Base-by-base conservation (phyloP, 495 filamentous ascomycete genomes). In the Hypomontagnella submonticulosa region DNA sequence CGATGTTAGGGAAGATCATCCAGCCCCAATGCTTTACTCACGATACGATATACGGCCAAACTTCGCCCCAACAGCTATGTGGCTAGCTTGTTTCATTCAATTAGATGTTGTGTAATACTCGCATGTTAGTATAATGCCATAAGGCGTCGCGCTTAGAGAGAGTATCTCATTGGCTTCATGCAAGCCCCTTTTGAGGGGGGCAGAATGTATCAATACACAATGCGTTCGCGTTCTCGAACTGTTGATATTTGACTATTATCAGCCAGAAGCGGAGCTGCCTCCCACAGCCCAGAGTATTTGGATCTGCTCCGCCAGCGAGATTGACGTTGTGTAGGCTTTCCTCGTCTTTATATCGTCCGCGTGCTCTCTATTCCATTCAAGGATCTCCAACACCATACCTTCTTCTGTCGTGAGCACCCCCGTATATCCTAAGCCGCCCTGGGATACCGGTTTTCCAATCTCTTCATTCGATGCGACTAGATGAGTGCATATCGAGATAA, bases 401-500 rank as follows among this genome's bases (percentile, higher is more conserved):
- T 86, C 79, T 7, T 86, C 60, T 6, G 83, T 86, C 0, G 77
- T 84, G 16, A 87, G 33, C 0, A 84, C 76, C 1, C 82, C 75
- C 0, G 65, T 52, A 66, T 85, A 87, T 4, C 83, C 85, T 19
- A 88, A 49, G 1, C 84, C 84, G 4, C 85, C 85, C 15, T 75
- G 38, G 15, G 73, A 72, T 0, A 83, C 79, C 1, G 76, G 59
- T 66, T 73, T 74, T 23, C 76, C 70, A 3, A 77, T 80, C 6
- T 76, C 76, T 0, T 73, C 71, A 61, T 86, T 80, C 23, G 81
- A 80, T 3, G 76, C 81, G 47, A 85, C 69, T 4, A 83, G 68
- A 56, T 83, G 82, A 15, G 79, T 81, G n/a, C 79, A 77, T 41
- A 88, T 83, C 9, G 75, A 75, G 41, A 87, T 84, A 12, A 86